Percentiles rank a stretch among this genome's conserved stretches.
Conservation (phyloP, 2,329 filamentous ascomycete species). For the Pseudopithomyces maydicus region DNA sequence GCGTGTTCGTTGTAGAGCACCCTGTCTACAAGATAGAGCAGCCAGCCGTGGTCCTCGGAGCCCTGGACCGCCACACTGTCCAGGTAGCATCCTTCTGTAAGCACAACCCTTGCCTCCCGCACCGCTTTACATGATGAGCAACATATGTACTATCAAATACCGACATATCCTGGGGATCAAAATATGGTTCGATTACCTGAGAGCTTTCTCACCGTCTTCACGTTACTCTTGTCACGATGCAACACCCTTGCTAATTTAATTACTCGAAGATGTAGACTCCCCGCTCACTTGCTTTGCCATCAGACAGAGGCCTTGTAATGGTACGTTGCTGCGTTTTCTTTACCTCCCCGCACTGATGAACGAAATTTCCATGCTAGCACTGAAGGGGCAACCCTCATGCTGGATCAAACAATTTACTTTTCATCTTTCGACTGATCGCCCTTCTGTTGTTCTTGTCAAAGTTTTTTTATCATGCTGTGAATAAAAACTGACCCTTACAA, state of each 20-base stretch:
- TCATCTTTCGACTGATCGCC: conserved; percentile 47
- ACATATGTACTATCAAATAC: conserved; percentile 48
- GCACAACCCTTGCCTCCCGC: not conserved
- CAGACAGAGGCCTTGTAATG: not conserved
- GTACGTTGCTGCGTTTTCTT: conserved; percentile 7
- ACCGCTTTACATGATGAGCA: conserved; percentile 39
- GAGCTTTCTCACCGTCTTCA: conserved; percentile 3
- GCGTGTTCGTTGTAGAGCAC: too few relatives aligned
- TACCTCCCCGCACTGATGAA: conserved; percentile 36
- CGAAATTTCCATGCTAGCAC: conserved; percentile 46
- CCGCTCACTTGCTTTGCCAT: not conserved
- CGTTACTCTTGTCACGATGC: not conserved
- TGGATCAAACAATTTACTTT: conserved; percentile 42
- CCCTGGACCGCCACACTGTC: too few relatives aligned
- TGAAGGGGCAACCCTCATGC: conserved; percentile 40
- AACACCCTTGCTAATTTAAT: conserved; percentile 9
- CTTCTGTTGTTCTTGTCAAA: not conserved
- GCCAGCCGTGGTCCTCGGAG: too few relatives aligned
- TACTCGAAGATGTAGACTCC: conserved; percentile 1
- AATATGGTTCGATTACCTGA: conserved; percentile 48
- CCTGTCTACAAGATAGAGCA: too few relatives aligned
- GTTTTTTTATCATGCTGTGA: not conserved
- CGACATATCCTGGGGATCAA: conserved; percentile 44
- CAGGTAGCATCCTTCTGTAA: not conserved
- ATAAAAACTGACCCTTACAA: not conserved